Conservation (phyloP, 2,329 filamentous ascomycete species). For the Sclerotinia sclerotiorum region DNA sequence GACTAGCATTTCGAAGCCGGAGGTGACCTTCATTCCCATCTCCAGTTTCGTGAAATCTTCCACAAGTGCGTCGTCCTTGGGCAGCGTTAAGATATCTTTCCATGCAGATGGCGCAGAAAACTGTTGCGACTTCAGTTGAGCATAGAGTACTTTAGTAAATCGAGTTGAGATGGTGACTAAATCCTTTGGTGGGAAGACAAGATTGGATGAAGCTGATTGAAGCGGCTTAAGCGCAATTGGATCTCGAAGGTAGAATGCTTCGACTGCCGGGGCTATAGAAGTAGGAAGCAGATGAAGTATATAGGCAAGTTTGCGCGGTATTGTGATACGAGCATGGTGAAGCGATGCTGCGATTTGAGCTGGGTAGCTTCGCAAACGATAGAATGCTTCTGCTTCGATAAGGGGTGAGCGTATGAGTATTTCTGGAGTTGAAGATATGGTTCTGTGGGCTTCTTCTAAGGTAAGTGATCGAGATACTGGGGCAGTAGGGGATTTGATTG, state of each 20-base stretch:
- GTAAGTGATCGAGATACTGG: slow-evolving; percentile 51
- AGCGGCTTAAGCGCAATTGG: slow-evolving; percentile 72
- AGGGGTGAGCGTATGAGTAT: slow-evolving; percentile 68
- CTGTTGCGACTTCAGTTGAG: slow-evolving; percentile 83
- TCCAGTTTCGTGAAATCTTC: slow-evolving; percentile 48
- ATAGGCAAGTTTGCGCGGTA: slow-evolving; percentile 80
- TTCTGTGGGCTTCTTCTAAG: slow-evolving; percentile 61
- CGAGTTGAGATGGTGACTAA: slow-evolving; percentile 75
- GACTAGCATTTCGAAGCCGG: slow-evolving; percentile 87
- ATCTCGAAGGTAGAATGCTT: slow-evolving; percentile 90
- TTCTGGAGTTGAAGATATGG: slow-evolving; percentile 56
- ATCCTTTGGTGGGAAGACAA: slow-evolving; percentile 73
- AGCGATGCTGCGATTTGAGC: slow-evolving; percentile 68
- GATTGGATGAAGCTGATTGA: slow-evolving; percentile 51
- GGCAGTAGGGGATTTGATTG: slow-evolving; percentile 42
- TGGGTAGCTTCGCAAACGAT: slow-evolving; percentile 82
- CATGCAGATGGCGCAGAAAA: slow-evolving; percentile 65
- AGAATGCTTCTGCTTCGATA: slow-evolving; percentile 87
- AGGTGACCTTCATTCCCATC: slow-evolving; percentile 84
- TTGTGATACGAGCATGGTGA: slow-evolving; percentile 70
- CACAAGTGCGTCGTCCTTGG: slow-evolving; percentile 37
- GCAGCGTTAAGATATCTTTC: slow-evolving; percentile 44
- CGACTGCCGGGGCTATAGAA: slow-evolving; percentile 78
- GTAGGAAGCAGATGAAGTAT: slow-evolving; percentile 74
- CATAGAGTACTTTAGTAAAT: slow-evolving; percentile 88